phyloP scores from a whole-genome alignment of 228 moss, liverwort and hornwort genomes.

The Sphagnum magellanicum region DNA sequence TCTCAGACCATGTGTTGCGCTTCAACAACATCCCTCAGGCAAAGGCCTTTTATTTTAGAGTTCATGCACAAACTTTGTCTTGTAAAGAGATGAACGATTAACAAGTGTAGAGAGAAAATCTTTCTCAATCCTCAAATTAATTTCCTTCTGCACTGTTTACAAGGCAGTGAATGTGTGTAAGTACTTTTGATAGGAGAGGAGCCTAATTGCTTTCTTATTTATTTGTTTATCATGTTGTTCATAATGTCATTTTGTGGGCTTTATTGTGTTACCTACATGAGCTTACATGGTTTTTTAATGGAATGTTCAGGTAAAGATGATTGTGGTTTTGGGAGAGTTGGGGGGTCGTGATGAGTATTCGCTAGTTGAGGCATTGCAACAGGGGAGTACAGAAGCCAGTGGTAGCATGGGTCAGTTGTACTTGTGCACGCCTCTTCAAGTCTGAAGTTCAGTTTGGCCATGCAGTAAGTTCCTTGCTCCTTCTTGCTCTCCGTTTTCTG shows the following conservation, averaged over 20 bases:
- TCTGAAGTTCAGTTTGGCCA: slow-evolving; percentile 99
- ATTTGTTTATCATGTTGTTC: too few species aligned
- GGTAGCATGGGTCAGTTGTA: slow-evolving; percentile 94
- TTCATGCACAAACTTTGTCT: too few species aligned
- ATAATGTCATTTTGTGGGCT: too few species aligned
- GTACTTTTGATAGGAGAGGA: too few species aligned
- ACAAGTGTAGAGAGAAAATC: too few species aligned
- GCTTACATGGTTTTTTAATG: background rate
- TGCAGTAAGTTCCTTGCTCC: slow-evolving; percentile 39
- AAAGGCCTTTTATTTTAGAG: background rate
- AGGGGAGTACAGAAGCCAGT: slow-evolving; percentile 81
- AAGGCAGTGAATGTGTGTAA: too few species aligned
- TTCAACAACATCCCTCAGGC: slow-evolving; percentile 87
- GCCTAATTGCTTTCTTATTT: too few species aligned
- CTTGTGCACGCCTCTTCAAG: slow-evolving; percentile 86
- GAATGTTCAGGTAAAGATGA: slow-evolving; percentile 66
- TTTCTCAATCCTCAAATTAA: too few species aligned
- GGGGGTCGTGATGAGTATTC: slow-evolving; percentile 92
- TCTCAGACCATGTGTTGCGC: slow-evolving; percentile 89
- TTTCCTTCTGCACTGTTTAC: too few species aligned
- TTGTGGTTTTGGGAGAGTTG: slow-evolving; percentile 86
- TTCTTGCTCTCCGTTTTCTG: too few species aligned
- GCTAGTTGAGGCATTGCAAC: slow-evolving; percentile 76
- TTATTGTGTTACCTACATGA: too few species aligned
- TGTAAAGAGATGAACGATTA: too few species aligned